Evolutionary conservation across 495 filamentous ascomycete genomes (phyloP).

Genomic region (Aspergillus nidulans): DNA sequence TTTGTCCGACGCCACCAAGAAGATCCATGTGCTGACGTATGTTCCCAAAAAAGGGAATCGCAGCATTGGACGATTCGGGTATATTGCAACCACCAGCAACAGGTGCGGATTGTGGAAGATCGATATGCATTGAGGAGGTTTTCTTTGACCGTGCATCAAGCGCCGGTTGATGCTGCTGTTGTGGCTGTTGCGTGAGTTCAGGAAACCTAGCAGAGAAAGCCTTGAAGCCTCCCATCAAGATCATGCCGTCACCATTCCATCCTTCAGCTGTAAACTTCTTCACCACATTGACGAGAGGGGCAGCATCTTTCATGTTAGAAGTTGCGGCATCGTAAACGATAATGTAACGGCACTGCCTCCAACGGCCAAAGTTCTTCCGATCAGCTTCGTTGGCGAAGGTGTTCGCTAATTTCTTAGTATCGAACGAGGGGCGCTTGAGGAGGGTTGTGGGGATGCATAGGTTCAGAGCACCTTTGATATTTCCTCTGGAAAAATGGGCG

Average conservation of each 20-base stretch:
- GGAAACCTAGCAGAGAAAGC: slow-evolving; percentile 51
- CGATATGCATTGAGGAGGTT: slow-evolving; percentile 42
- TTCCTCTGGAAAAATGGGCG: slow-evolving; percentile 70
- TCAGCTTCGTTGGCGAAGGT: slow-evolving; percentile 78
- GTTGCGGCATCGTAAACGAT: slow-evolving; percentile 85
- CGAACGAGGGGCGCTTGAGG: slow-evolving; percentile 85
- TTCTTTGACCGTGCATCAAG: slow-evolving; percentile 33
- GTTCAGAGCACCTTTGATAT: slow-evolving; percentile 76
- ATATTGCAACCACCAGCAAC: slow-evolving; percentile 85
- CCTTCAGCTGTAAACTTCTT: slow-evolving; percentile 88
- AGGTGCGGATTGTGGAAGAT: slow-evolving; percentile 58
- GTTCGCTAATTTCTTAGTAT: slow-evolving; percentile 80
- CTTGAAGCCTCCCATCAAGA: slow-evolving; percentile 59
- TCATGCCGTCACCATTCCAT: slow-evolving; percentile 67
- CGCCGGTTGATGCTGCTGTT: slow-evolving; percentile 16
- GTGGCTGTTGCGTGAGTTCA: slow-evolving; percentile 30
- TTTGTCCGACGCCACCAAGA: slow-evolving; percentile 87
- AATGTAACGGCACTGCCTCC: slow-evolving; percentile 69
- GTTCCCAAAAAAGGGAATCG: slow-evolving; percentile 92
- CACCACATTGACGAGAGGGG: slow-evolving; percentile 71
- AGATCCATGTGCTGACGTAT: slow-evolving; percentile 97
- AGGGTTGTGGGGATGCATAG: slow-evolving; percentile 94
- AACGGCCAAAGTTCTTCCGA: slow-evolving; percentile 68
- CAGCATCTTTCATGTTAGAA: slow-evolving; percentile 69
- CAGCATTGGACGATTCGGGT: slow-evolving; percentile 59